These are phyloP conservation scores for Boletus tylopilopsis DNA, from an alignment of 768 basidiomycete genomes.

Conservation along the genomic window DNA sequence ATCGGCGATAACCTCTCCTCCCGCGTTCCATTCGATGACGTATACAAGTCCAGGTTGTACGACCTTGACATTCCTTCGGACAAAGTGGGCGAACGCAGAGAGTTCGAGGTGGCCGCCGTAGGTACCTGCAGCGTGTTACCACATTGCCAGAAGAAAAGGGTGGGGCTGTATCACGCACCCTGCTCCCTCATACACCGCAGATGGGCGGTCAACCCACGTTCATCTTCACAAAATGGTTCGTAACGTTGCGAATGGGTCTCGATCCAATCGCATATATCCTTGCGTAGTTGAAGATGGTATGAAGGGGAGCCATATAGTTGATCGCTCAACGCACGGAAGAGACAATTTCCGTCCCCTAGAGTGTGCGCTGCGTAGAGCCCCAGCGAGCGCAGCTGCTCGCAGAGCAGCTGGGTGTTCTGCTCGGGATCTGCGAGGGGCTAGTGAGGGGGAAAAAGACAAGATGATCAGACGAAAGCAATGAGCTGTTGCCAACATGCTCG, in stretches of 20 bases:
- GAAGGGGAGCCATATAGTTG: slow-evolving; percentile 78
- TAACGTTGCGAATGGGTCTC: slow-evolving; percentile 65
- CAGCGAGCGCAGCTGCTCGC: slow-evolving; percentile 66
- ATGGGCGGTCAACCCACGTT: slow-evolving; percentile 71
- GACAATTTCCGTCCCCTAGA: slow-evolving; percentile 88
- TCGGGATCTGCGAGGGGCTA: slow-evolving; percentile 55
- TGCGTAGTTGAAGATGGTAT: slow-evolving; percentile 62
- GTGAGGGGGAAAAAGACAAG: not conserved
- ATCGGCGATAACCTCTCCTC: slow-evolving; percentile 39
- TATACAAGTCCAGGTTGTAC: slow-evolving; percentile 90
- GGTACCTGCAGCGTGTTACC: slow-evolving; percentile 49
- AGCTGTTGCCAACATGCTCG: slow-evolving; percentile 14
- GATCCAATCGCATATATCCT: slow-evolving; percentile 83
- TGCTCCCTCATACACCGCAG: slow-evolving; percentile 74
- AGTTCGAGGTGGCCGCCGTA: slow-evolving; percentile 94
- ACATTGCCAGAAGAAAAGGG: slow-evolving; percentile 12
- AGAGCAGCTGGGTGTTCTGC: slow-evolving; percentile 63
- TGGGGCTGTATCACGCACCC: slow-evolving; percentile 39
- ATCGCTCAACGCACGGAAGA: slow-evolving; percentile 88
- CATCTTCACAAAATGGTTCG: slow-evolving; percentile 84
- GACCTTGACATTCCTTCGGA: slow-evolving; percentile 78
- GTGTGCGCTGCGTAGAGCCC: slow-evolving; percentile 88
- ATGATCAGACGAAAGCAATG: slow-evolving; percentile 17
- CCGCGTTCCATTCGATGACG: slow-evolving; percentile 79
- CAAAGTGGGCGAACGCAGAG: slow-evolving; percentile 86